Base-by-base conservation (phyloP, 179 eudicot species). In the Spergularia azorica region DNA sequence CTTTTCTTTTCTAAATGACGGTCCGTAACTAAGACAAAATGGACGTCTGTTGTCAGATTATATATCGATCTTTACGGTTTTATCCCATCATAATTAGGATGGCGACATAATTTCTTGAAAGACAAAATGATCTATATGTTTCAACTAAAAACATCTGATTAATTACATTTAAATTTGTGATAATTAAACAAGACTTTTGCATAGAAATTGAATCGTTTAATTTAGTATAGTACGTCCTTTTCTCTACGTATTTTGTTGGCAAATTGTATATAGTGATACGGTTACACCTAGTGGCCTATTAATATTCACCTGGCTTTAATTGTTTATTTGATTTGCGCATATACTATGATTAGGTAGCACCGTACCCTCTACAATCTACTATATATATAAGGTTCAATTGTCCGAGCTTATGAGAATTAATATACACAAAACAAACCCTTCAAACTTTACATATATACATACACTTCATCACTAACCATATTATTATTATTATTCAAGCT, bases 291-390 rank as follows among this genome's bases (percentile, higher is more conserved):
- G 70, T 51, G 48, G 50, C 54, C 20, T 9, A 11, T 70, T 63
- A 41, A 56, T 36, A 70, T 70, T 56, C 68, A 80, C 72, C 76
- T 46, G 15, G 57, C 76, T 10, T 32, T 38, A 48, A 6, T 77
- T 38, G 65, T 58, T 32, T 61, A 48, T 71, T 38, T 6, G 0
- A 7, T 21, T 56, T 36, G 39, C 39, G 39, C 39, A 57, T 17
- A 69, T 39, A 63, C 61, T 57, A 67, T 56, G 17, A 15, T 48
- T 76, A 60, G 79, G 79, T 77, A 70, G 52, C 60, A 59, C 43
- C 55, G 52, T 51, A 59, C 43, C 55, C 60, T 11, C 13, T 32
- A 60, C 63, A 26, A 17, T n/a, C 20, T 36, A 15, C 72, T 57
- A 68, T 77, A 70, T 71, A 71, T 71, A 78, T 54, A 71, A 17